Evolutionary conservation across 768 basidiomycete species (phyloP), one percentile per base, ranked within the genome.

Genomic region (Dentipellis sp.): DNA sequence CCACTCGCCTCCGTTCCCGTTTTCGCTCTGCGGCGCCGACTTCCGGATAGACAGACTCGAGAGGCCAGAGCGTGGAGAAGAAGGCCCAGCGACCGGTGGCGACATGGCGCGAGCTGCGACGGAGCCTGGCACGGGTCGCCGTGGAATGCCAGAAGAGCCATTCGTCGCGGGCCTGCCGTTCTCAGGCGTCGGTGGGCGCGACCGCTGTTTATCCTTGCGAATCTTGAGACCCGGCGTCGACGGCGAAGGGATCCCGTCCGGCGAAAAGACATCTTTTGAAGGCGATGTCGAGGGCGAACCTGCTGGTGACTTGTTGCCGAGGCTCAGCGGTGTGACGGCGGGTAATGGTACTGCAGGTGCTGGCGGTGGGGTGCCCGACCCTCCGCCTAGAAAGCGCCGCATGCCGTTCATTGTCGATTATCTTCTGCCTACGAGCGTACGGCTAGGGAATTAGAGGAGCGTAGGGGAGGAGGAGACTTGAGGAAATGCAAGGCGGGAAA

Each of bases 381-480:
- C 52, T 35, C 39, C 59, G 21, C 62, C 58, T 29, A 69, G 62
- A 29, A 69, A 65, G 21, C 68, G 68, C 52, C 68, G 68, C 16
- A 69, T 64, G 58, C 68, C 68, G 64, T 69, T 69, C 68, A 69
- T 69, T 22, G 19, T 53, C 49, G 47, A 39, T 48, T 29, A 29
- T 29, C 29, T 29, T 29, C 29, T 29, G 29, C 29, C 29, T 29
- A 4, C 45, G 29, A n/a, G 36, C n/a, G 46, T 29, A 6, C 29
- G 29, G 29, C 29, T 29, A 6, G 29, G 29, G 6, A 6, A 3
- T 29, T 6, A 29, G 29, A 29, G 29, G 6, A 6, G 29, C 6
- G 29, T 29, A 29, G 29, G 3, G 29, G 29, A 29, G 29, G 29
- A 29, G 29, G 29, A 29, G 29, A 6, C 29, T 29, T 29, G 29